These are phyloP conservation scores for Pseudocercospora pini-densiflorae DNA, from an alignment of 2,329 filamentous ascomycete species.

Conservation along the genomic window DNA sequence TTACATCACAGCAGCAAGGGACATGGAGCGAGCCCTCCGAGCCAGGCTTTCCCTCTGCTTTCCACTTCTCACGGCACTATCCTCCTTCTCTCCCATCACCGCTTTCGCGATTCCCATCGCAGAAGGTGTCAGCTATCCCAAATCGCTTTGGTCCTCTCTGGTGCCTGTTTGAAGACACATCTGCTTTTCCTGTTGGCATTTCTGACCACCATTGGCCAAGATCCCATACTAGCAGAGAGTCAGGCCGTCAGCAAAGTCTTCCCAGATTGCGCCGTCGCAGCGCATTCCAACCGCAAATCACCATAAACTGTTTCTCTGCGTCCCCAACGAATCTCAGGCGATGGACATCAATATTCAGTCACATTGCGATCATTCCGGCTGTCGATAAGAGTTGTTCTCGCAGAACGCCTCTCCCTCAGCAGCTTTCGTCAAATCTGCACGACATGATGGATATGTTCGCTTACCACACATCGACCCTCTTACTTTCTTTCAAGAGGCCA, in stretches of 20 bases:
- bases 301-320: background rate
- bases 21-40: background rate
- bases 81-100: background rate
- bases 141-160: too few species aligned
- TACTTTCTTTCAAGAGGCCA: conserved; percentile 1
- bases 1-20: background rate
- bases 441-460: conserved; percentile 7
- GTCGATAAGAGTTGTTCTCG: conserved; percentile 2
- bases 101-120: background rate
- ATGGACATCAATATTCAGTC: background rate
- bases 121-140: background rate
- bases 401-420: background rate
- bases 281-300: background rate
- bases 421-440: background rate
- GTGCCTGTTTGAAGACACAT: background rate
- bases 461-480: background rate
- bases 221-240: background rate
- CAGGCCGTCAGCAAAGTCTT: background rate
- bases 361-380: background rate
- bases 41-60: background rate
- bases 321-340: background rate
- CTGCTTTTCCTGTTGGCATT: background rate
- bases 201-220: background rate
- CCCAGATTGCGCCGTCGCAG: background rate
- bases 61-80: conserved; percentile 2